phyloP scores from a whole-genome alignment of 129 eudicot genomes.

The Cynara cardunculus region DNA sequence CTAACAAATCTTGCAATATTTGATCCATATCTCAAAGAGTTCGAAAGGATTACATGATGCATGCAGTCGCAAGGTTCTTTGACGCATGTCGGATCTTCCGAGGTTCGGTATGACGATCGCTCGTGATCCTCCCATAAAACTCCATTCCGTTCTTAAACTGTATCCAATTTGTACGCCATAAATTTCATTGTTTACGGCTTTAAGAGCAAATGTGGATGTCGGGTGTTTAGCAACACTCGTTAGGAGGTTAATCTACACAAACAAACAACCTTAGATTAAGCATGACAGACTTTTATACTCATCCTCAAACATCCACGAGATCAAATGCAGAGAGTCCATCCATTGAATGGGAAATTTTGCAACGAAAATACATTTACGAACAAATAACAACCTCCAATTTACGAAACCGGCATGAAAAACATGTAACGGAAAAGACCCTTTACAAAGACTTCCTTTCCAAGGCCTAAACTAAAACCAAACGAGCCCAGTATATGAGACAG shows the following conservation, averaged over 20 bases:
- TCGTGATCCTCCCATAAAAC: slow-evolving; percentile 53
- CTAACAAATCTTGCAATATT: background rate
- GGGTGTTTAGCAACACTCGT: slow-evolving; percentile 9
- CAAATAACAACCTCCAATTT: background rate
- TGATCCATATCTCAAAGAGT: background rate
- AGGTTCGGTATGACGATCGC: slow-evolving; percentile 29
- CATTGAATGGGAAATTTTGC: background rate
- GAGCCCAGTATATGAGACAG: no score
- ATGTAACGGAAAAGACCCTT: background rate
- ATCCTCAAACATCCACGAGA: background rate
- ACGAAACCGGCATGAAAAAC: background rate
- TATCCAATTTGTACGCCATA: slow-evolving; percentile 25
- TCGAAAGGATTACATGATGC: slow-evolving; percentile 57
- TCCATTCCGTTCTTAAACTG: slow-evolving; percentile 32
- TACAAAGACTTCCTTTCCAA: background rate
- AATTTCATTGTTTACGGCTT: slow-evolving; percentile 28
- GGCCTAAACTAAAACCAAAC: background rate
- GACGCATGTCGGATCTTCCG: slow-evolving; percentile 16
- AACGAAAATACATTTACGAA: background rate
- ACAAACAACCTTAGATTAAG: background rate
- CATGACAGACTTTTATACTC: background rate
- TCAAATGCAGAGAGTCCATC: background rate
- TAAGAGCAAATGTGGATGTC: slow-evolving; percentile 19
- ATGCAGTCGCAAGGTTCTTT: slow-evolving; percentile 32
- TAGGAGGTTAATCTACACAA: slow-evolving; percentile 37